A percentile compares a stretch with the other conserved stretches of the same genome.
Conservation (phyloP, 257 asterid species). For the Schizonepeta tenuifolia region DNA sequence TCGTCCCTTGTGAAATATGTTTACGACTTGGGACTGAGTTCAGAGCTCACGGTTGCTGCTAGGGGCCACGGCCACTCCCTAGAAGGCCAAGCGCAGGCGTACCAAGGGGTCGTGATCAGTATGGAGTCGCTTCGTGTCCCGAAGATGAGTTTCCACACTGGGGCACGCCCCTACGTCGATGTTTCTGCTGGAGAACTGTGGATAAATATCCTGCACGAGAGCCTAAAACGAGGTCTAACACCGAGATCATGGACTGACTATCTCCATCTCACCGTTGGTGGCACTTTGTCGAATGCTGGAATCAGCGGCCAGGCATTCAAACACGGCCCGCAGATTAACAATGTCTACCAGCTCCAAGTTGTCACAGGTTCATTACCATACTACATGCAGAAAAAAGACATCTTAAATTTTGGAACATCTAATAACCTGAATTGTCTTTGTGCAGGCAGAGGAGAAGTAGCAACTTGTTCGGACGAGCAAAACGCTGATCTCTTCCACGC, state of each 20-base stretch:
- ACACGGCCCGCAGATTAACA: slow-evolving; percentile 92
- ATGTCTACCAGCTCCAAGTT: slow-evolving; percentile 83
- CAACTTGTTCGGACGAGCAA: slow-evolving; percentile 68
- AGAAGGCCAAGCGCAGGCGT: slow-evolving; percentile 84
- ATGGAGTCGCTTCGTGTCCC: slow-evolving; percentile 67
- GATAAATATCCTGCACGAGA: slow-evolving; percentile 78
- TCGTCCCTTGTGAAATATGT: slow-evolving; percentile 55
- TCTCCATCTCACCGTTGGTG: slow-evolving; percentile 92
- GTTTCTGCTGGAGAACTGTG: slow-evolving; percentile 88
- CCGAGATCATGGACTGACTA: slow-evolving; percentile 98
- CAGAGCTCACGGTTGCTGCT: slow-evolving; percentile 74
- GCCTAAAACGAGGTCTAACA: slow-evolving; percentile 72
- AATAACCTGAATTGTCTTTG: slow-evolving; percentile 9
- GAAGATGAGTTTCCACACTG: slow-evolving; percentile 54
- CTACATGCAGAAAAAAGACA: slow-evolving; percentile 6
- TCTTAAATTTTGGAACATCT: not conserved
- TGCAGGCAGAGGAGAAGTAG: slow-evolving; percentile 80
- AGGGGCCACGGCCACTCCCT: slow-evolving; percentile 90
- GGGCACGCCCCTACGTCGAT: slow-evolving; percentile 65
- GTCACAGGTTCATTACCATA: slow-evolving; percentile 65
- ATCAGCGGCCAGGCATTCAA: slow-evolving; percentile 93
- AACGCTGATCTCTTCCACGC: slow-evolving; percentile 77
- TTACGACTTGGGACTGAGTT: slow-evolving; percentile 47
- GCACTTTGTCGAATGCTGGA: slow-evolving; percentile 92
- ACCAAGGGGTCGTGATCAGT: slow-evolving; percentile 61